Evolutionary conservation across 106 monocot genomes (phyloP).

Genomic region (Dendrobium officinale): DNA sequence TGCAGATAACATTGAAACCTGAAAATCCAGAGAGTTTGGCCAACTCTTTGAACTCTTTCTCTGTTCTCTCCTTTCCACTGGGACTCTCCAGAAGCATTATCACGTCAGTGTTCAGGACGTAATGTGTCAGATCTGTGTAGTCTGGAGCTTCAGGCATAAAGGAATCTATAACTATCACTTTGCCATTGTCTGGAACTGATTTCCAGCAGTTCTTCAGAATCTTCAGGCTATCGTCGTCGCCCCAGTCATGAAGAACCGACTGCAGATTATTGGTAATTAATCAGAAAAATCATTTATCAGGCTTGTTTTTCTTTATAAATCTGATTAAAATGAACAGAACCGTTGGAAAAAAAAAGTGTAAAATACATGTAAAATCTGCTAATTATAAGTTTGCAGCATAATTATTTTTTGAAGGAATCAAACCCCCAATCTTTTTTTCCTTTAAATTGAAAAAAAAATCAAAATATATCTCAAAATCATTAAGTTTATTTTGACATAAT

Average conservation of each 20-base stretch:
- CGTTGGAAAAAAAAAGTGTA: no score
- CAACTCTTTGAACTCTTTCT: constrained; percentile 11
- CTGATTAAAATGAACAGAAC: no score
- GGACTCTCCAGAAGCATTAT: constrained; percentile 18
- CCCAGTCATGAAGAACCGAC: constrained; percentile 38
- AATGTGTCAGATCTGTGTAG: not conserved
- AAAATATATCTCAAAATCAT: no score
- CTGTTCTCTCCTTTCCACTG: constrained; percentile 22
- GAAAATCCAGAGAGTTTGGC: constrained; percentile 10
- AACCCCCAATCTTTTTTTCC: no score
- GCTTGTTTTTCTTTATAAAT: no score
- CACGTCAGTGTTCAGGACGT: constrained; percentile 11
- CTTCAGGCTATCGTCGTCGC: constrained; percentile 22
- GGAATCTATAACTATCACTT: constrained; percentile 25
- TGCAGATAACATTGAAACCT: constrained; percentile 4
- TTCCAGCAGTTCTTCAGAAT: constrained; percentile 32
- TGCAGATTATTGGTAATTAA: not conserved
- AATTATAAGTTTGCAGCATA: no score
- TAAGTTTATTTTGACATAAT: no score
- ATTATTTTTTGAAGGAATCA: no score
- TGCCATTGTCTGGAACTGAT: constrained; percentile 23
- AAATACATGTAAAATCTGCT: no score
- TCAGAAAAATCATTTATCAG: not conserved
- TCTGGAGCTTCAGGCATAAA: constrained; percentile 16
- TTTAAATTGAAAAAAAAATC: no score